phyloP scores from a whole-genome alignment of 306 rosid genomes.

The Cicer cuneatum region DNA sequence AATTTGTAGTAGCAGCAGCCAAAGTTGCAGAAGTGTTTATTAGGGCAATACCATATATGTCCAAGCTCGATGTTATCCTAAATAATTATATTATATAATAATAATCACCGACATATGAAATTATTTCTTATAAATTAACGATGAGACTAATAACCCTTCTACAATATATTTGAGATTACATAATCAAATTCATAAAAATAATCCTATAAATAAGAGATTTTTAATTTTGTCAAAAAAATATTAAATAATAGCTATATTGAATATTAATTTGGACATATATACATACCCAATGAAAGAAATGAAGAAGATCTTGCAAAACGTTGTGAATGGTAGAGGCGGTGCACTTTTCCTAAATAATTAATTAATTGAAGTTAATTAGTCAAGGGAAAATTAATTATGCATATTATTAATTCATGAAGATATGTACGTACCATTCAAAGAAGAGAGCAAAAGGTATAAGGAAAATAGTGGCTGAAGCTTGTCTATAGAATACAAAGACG shows the following conservation, averaged over 20 bases:
- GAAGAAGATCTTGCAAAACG: slow-evolving; percentile 76
- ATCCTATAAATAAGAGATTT: too few relatives aligned
- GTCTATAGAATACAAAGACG: slow-evolving; percentile 79
- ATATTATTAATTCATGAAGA: not conserved
- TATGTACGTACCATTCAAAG: slow-evolving; percentile 56
- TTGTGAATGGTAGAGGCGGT: slow-evolving; percentile 60
- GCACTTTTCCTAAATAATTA: slow-evolving; percentile 57
- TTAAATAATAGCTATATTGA: too few relatives aligned
- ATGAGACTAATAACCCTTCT: too few relatives aligned
- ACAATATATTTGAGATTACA: too few relatives aligned
- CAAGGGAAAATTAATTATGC: not conserved
- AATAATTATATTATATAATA: too few relatives aligned
- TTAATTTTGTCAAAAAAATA: too few relatives aligned
- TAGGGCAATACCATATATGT: slow-evolving; percentile 65
- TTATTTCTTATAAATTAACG: too few relatives aligned
- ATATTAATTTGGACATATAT: slow-evolving; percentile 34
- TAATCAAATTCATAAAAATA: too few relatives aligned
- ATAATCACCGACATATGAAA: too few relatives aligned
- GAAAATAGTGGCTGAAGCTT: slow-evolving; percentile 63
- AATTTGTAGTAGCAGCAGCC: slow-evolving; percentile 78
- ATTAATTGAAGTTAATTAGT: not conserved
- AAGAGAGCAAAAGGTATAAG: slow-evolving; percentile 61
- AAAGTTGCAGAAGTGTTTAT: slow-evolving; percentile 74
- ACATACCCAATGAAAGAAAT: slow-evolving; percentile 83
- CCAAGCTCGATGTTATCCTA: slow-evolving; percentile 64